phyloP scores from a whole-genome alignment of 1,284 basidiomycete genomes.

The Melampsora larici-populina region DNA sequence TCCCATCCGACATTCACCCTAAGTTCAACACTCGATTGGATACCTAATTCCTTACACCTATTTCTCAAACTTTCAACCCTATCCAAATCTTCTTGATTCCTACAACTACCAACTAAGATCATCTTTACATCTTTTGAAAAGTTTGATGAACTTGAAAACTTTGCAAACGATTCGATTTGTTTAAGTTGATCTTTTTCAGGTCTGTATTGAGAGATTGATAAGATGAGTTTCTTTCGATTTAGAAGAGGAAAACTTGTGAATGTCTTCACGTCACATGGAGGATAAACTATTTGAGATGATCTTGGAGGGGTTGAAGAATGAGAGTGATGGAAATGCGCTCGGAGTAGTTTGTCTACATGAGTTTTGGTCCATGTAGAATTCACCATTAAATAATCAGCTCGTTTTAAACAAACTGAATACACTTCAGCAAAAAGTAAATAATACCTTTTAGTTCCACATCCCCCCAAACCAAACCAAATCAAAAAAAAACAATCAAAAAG shows the following conservation, averaged over 20 bases:
- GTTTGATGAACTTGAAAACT: slow-evolving; percentile 59
- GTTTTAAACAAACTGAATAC: slow-evolving; percentile 72
- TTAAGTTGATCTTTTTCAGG: slow-evolving; percentile 91
- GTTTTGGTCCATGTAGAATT: slow-evolving; percentile 93
- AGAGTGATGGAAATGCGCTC: background rate
- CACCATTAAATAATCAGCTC: slow-evolving; percentile 72
- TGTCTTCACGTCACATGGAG: slow-evolving; percentile 7
- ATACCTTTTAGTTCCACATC: slow-evolving; percentile 62
- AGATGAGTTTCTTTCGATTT: background rate
- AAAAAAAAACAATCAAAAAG: slow-evolving; percentile 19
- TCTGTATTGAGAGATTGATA: slow-evolving; percentile 54
- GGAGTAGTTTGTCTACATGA: slow-evolving; percentile 72
- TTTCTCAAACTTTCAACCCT: slow-evolving; percentile 65
- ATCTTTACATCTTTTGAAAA: slow-evolving; percentile 59
- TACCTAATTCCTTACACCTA: slow-evolving; percentile 64
- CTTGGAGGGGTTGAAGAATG: background rate
- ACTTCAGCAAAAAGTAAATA: slow-evolving; percentile 81
- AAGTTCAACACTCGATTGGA: slow-evolving; percentile 73
- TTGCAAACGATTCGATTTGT: slow-evolving; percentile 70
- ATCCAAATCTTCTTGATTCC: slow-evolving; percentile 70
- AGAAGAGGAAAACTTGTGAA: slow-evolving; percentile 11
- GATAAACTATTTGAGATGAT: slow-evolving; percentile 11
- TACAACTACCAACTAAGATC: slow-evolving; percentile 76
- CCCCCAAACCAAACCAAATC: slow-evolving; percentile 20
- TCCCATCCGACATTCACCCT: slow-evolving; percentile 77